Evolutionary conservation across 2,329 filamentous ascomycete genomes (phyloP), one percentile per base, ranked within the genome.

Genomic region (Aspergillus hiratsukae): DNA sequence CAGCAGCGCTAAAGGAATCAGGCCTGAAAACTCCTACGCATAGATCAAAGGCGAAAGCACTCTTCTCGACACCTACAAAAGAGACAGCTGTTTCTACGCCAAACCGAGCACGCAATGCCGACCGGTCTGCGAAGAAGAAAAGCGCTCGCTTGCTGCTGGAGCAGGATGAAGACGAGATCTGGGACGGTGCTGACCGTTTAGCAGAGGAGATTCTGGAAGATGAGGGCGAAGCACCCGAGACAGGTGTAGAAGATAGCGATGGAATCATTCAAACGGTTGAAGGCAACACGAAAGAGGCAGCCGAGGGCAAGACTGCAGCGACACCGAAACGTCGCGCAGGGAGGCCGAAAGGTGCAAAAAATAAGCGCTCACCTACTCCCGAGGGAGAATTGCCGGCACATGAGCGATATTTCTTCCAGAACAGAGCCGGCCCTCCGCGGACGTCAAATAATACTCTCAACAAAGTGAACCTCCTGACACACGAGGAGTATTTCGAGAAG

Each of bases 321-420:
- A 85, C 81, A 23, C 80, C 83, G 25, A 80, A 81, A 14, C 84
- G 83, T 63, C 76, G 80, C 59, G 73, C 77, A 55, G 81, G 80
- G 51, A 76, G 82, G 66, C 83, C 84, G 0, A 85, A 83, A 63
- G 79, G 79, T 56, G 78, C 72, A 55, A 76, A 74, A 65, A 82
- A 83, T 61, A 83, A 85, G 65, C 85, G 84, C 55, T 90, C 89
- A 6, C 89, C 89, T 1, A 91, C 89, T 4, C 91, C 91, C 3
- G 90, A 93, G 19, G 83, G 85, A 52, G 84, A 96, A 65, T 81
- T 97, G 2, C 89, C 92, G 4, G 81, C 92, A 0, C 90, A 97
- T 68, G 94, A 97, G 72, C 84, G 89, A 63, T 99, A 95, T 77
- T 97, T 99, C 72, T 90, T 88, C 68, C 90, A 97, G 68, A 97